phyloP scores from a whole-genome alignment of 2,329 filamentous ascomycete genomes.

The Scedosporium dehoogii region DNA sequence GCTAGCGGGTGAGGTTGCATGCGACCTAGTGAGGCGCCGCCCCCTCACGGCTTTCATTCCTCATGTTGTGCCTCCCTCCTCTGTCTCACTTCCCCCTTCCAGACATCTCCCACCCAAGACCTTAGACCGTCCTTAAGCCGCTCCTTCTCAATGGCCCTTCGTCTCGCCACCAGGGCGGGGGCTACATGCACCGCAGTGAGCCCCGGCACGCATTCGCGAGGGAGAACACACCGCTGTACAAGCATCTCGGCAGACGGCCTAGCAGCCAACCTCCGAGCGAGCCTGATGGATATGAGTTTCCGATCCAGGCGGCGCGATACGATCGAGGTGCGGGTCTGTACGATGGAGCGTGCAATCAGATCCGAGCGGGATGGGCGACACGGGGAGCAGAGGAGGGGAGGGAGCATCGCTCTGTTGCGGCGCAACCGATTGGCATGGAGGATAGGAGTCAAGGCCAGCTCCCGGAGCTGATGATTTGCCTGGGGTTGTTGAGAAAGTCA shows the following conservation, averaged over 20 bases:
- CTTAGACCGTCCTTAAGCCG: conserved; percentile 56
- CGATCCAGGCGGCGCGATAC: conserved; percentile 54
- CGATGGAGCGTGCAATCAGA: conserved; percentile 54
- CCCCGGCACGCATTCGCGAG: conserved; percentile 50
- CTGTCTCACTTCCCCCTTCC: conserved; percentile 41
- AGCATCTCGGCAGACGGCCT: conserved; percentile 51
- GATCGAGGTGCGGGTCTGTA: conserved; percentile 55
- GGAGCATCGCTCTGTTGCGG: conserved; percentile 42
- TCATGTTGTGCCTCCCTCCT: conserved; percentile 26
- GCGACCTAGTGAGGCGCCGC: too few species aligned
- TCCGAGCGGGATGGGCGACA: conserved; percentile 50
- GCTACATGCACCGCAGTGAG: conserved; percentile 34
- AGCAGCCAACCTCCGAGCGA: conserved; percentile 49
- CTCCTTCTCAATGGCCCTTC: conserved; percentile 55
- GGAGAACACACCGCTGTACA: conserved; percentile 54
- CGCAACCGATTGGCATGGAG: conserved; percentile 54
- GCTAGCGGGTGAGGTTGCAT: too few species aligned
- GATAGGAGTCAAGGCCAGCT: conserved; percentile 53
- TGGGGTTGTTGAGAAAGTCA: conserved; percentile 18
- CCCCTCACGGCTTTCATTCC: neutral
- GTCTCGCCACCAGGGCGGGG: conserved; percentile 51
- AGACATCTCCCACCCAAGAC: conserved; percentile 53
- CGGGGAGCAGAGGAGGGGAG: conserved; percentile 44
- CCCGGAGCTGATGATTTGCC: conserved; percentile 53
- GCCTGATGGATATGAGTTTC: conserved; percentile 54